A percentile compares a stretch with the other conserved stretches of the same genome.
These are phyloP conservation scores for Penicillium sp. DNA, from an alignment of 2,329 filamentous ascomycete genomes.

Conservation along the genomic window DNA sequence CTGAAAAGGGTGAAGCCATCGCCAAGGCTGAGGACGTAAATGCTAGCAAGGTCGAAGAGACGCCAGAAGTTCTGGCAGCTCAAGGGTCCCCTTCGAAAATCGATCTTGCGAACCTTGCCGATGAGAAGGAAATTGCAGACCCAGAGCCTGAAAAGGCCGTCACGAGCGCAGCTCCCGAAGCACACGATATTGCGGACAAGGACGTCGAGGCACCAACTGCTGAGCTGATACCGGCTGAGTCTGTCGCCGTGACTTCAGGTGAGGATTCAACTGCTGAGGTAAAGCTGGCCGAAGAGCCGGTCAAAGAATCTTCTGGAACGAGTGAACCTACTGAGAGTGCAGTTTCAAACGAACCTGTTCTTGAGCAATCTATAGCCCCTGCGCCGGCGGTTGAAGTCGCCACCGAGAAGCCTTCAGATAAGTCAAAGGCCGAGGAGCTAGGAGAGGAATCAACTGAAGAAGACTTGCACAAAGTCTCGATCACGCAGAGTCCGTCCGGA, in stretches of 20 bases:
- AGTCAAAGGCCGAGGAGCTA: constrained; percentile 5
- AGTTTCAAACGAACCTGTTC: not conserved
- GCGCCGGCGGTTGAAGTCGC: not conserved
- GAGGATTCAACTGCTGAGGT: constrained; percentile 10
- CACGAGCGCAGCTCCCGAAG: constrained; percentile 3
- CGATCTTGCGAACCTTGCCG: not conserved
- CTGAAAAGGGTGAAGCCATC: not conserved
- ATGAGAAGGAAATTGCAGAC: constrained; percentile 13
- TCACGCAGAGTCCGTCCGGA: not conserved
- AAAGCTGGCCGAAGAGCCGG: not conserved
- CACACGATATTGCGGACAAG: constrained; percentile 16
- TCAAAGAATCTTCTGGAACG: constrained; percentile 3
- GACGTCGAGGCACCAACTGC: constrained; percentile 9
- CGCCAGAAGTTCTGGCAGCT: constrained; percentile 6
- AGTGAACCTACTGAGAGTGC: not conserved
- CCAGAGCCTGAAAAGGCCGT: constrained; percentile 12
- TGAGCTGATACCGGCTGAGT: constrained; percentile 10
- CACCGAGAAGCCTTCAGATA: not conserved
- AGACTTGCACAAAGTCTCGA: constrained; percentile 1
- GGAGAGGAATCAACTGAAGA: constrained; percentile 6
- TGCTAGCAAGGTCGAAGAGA: constrained; percentile 4
- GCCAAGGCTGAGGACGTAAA: not conserved
- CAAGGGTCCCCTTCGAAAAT: constrained; percentile 1
- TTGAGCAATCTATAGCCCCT: not conserved
- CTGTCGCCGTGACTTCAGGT: constrained; percentile 1